Evolutionary conservation across 208 protist genomes (phyloP).

Genomic region (Leishmania amazonensis): DNA sequence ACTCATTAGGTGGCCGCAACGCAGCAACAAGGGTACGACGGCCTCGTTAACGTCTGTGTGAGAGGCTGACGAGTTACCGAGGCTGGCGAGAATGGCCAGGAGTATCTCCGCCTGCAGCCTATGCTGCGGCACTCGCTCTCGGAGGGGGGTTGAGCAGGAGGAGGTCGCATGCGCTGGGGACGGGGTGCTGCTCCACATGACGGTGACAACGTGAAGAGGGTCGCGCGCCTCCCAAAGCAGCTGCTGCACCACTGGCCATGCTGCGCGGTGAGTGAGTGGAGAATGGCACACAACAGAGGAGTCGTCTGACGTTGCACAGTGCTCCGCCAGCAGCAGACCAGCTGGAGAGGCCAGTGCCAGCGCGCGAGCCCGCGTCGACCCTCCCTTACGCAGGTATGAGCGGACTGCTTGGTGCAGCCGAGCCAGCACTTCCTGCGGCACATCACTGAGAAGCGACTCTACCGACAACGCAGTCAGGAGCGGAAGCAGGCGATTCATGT

Average conservation of each 20-base stretch:
- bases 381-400: slow-evolving; percentile 8
- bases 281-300: neutral
- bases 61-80: slow-evolving; percentile 2
- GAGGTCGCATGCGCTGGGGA: neutral
- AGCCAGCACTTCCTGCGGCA: slow-evolving; percentile 6
- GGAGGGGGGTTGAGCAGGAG: neutral
- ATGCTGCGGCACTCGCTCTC: slow-evolving; percentile 10
- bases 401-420: slow-evolving; percentile 10
- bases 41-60: neutral
- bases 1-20: slow-evolving; percentile 22
- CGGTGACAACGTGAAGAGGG: slow-evolving; percentile 8
- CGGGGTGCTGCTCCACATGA: slow-evolving; percentile 1
- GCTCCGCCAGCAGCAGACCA: slow-evolving; percentile 17
- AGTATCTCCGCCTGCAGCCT: neutral
- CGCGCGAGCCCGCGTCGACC: neutral
- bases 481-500: neutral
- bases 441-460: slow-evolving; percentile 10
- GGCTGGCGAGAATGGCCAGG: slow-evolving; percentile 15
- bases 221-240: slow-evolving; percentile 1
- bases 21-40: slow-evolving; percentile 3
- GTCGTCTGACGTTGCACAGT: neutral
- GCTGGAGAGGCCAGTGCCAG: slow-evolving; percentile 13
- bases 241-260: slow-evolving; percentile 16
- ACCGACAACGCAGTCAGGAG: slow-evolving; percentile 5
- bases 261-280: neutral